Conservation (phyloP, 495 filamentous ascomycete species). For the Penicillium lividum region DNA sequence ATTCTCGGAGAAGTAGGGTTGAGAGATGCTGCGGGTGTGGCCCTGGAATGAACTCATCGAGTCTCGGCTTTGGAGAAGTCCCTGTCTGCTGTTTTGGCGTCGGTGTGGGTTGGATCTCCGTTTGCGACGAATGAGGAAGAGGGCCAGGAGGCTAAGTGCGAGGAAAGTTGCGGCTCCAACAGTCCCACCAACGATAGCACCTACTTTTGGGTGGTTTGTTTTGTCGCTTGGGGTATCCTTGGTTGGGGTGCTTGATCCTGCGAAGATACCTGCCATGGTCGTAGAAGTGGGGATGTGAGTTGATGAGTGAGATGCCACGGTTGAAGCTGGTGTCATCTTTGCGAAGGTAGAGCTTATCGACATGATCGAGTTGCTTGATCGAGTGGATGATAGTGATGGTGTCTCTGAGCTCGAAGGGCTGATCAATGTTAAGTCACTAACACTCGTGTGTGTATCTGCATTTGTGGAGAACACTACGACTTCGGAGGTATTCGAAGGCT, state of each 20-base stretch:
- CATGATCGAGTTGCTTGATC: not conserved
- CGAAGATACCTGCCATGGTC: not conserved
- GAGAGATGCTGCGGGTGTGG: slow-evolving; percentile 7
- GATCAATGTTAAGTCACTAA: not conserved
- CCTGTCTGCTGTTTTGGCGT: slow-evolving; percentile 18
- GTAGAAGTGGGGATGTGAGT: not conserved
- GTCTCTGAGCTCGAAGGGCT: not conserved
- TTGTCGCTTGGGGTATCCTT: not conserved
- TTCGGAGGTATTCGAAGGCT: not conserved
- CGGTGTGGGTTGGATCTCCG: slow-evolving; percentile 12
- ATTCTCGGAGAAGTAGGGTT: slow-evolving; percentile 5
- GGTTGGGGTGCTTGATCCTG: slow-evolving; percentile 3
- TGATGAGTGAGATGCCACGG: not conserved
- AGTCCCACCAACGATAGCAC: slow-evolving; percentile 29
- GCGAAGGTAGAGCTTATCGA: not conserved
- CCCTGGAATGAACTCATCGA: slow-evolving; percentile 14
- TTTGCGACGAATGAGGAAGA: slow-evolving; percentile 23
- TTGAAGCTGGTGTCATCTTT: not conserved
- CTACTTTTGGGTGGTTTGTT: slow-evolving; percentile 9
- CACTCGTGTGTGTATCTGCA: not conserved
- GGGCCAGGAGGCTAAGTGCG: slow-evolving; percentile 23
- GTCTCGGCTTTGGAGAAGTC: slow-evolving; percentile 16
- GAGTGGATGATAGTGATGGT: not conserved
- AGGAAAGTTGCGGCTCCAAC: slow-evolving; percentile 31
- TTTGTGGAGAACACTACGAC: not conserved